Conservation (phyloP, 2,329 filamentous ascomycete species). For the Laburnicola sp. region DNA sequence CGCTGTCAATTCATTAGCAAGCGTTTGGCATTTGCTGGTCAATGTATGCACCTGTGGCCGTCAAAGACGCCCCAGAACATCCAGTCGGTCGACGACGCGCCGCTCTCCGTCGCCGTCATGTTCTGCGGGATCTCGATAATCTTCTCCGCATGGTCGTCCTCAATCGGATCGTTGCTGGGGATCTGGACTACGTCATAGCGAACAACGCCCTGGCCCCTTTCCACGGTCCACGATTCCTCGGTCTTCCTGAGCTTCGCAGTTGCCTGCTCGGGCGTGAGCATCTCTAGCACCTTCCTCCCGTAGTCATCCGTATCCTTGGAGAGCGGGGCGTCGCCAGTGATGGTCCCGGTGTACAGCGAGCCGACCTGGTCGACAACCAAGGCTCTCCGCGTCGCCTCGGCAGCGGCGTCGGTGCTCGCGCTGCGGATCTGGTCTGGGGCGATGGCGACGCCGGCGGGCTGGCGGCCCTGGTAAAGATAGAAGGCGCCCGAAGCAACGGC, state of each 20-base stretch:
- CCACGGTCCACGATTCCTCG: conserved; percentile 89
- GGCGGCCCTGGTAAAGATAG: conserved; percentile 65
- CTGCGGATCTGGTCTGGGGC: conserved; percentile 38
- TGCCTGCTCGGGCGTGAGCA: conserved; percentile 93
- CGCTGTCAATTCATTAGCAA: conserved; percentile 56
- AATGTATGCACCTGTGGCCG: conserved; percentile 76
- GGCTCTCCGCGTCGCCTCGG: conserved; percentile 63
- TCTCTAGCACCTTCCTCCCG: conserved; percentile 85
- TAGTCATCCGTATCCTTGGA: conserved; percentile 85
- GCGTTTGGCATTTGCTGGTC: not conserved
- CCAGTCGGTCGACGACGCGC: conserved; percentile 76
- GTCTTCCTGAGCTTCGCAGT: conserved; percentile 85
- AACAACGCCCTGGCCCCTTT: conserved; percentile 85
- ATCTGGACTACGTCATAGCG: conserved; percentile 94
- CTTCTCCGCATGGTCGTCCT: conserved; percentile 97
- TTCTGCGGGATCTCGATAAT: conserved; percentile 83
- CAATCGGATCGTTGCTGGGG: conserved; percentile 94
- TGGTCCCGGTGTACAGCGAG: conserved; percentile 83
- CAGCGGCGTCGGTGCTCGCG: conserved; percentile 35
- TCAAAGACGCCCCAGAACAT: conserved; percentile 99
- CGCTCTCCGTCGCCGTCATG: conserved; percentile 58
- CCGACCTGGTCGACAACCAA: conserved; percentile 82
- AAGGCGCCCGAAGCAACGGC: conserved; percentile 74
- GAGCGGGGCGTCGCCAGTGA: conserved; percentile 82
- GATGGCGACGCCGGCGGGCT: conserved; percentile 19